A percentile compares a stretch with the other conserved stretches of the same genome.
These are phyloP conservation scores for Mortierella sp. DNA, from an alignment of 371 early-diverging fungal species.

Conservation along the genomic window DNA sequence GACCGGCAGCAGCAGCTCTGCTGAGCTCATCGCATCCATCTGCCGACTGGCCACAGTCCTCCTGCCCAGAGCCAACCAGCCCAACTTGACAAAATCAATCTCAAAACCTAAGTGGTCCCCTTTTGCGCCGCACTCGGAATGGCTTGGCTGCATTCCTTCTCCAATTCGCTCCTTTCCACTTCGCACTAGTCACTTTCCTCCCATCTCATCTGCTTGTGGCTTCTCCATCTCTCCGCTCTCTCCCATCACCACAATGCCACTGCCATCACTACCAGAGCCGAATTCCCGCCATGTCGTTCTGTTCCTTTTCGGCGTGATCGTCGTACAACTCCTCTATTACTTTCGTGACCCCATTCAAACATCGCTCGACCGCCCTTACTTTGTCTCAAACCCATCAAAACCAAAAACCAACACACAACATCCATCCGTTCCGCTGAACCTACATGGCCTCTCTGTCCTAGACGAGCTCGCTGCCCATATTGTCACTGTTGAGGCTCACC, in stretches of 20 bases:
- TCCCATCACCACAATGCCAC: neutral
- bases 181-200: too few species aligned
- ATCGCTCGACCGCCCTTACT: neutral
- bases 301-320: conserved; percentile 12
- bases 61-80: too few species aligned
- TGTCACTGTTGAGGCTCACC: conserved; percentile 16
- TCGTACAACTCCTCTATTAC: conserved; percentile 17
- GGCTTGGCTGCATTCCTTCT: too few species aligned
- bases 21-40: too few species aligned
- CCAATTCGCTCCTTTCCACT: too few species aligned
- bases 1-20: too few species aligned
- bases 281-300: conserved; percentile 2
- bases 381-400: conserved; percentile 2
- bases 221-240: neutral
- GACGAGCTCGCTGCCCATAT: conserved; percentile 26
- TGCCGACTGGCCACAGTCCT: too few species aligned
- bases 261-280: conserved; percentile 3
- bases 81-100: too few species aligned
- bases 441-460: conserved; percentile 10
- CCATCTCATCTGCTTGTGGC: neutral
- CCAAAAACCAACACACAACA: conserved; percentile 1
- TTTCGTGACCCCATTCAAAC: conserved; percentile 11
- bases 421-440: conserved; percentile 19
- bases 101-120: too few species aligned
- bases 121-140: too few species aligned